phyloP scores from a whole-genome alignment of 2,329 filamentous ascomycete genomes.

The Penicillium sp. region DNA sequence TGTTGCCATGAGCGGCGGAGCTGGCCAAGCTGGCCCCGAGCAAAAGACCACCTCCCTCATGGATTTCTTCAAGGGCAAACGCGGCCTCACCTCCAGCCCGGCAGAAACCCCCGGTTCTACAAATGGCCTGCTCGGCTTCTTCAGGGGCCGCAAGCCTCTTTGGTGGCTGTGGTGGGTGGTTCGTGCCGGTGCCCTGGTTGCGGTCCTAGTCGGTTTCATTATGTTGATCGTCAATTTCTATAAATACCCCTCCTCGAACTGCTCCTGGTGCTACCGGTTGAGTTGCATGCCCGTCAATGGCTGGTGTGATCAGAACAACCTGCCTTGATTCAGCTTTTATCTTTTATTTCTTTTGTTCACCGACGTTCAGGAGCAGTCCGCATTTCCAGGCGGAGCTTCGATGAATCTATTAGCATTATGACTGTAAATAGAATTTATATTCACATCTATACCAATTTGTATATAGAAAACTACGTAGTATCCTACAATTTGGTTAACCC shows the following conservation, averaged over 20 bases:
- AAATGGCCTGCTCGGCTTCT: conserved; percentile 61
- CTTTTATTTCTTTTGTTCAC: background rate
- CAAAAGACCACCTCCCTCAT: conserved; percentile 53
- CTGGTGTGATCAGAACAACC: conserved; percentile 44
- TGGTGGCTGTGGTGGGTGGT: conserved; percentile 99
- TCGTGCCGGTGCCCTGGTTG: conserved; percentile 71
- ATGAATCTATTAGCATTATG: background rate
- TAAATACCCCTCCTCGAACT: conserved; percentile 64
- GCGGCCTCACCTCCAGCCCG: conserved; percentile 49
- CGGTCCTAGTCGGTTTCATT: conserved; percentile 82
- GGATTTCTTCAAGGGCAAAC: conserved; percentile 48
- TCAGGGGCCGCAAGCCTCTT: conserved; percentile 84
- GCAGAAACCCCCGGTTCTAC: conserved; percentile 2
- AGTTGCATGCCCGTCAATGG: conserved; percentile 68
- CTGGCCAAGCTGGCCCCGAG: conserved; percentile 29
- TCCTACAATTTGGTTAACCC: background rate
- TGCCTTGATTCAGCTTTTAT: conserved; percentile 9
- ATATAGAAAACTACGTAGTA: background rate
- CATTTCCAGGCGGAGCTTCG: no score
- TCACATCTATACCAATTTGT: background rate
- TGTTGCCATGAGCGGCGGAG: conserved; percentile 60
- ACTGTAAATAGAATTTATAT: conserved; percentile 6
- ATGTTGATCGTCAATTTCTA: conserved; percentile 91
- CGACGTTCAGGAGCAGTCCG: background rate
- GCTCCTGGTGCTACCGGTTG: conserved; percentile 91